phyloP scores from a whole-genome alignment of 768 basidiomycete genomes.

The Dendrothele bispora region DNA sequence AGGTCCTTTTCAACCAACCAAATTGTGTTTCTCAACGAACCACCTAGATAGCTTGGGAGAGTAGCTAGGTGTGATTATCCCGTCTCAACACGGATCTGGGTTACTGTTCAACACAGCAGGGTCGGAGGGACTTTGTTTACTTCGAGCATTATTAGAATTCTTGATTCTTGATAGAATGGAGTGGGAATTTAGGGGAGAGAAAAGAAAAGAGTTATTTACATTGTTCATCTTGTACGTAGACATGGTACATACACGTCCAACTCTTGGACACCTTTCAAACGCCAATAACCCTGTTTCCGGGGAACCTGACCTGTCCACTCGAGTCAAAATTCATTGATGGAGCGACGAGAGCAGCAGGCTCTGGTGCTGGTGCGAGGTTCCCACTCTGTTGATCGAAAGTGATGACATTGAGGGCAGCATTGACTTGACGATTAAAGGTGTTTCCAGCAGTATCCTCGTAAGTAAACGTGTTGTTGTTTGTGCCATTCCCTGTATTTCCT shows the following conservation, averaged over 20 bases:
- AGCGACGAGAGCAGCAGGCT: neutral
- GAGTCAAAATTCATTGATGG: conserved; percentile 3
- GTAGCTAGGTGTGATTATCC: conserved; percentile 18
- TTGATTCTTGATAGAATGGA: too few relatives aligned
- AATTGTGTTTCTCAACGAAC: conserved; percentile 8
- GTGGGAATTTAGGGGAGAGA: neutral
- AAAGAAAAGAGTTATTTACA: too few relatives aligned
- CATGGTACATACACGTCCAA: too few relatives aligned
- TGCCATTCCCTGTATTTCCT: conserved; percentile 66
- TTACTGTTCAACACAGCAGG: conserved; percentile 43
- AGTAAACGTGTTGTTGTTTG: conserved; percentile 64
- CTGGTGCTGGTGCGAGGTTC: conserved; percentile 29
- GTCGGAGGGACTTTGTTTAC: too few relatives aligned
- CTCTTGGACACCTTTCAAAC: neutral
- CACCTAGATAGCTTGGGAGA: conserved; percentile 3
- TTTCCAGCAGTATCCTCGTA: conserved; percentile 62
- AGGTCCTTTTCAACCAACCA: conserved; percentile 4
- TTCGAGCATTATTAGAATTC: too few relatives aligned
- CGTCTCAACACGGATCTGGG: conserved; percentile 38
- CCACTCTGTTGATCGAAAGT: conserved; percentile 59
- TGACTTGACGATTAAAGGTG: conserved; percentile 60
- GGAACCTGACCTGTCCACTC: conserved; percentile 29
- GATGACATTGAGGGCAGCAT: conserved; percentile 61
- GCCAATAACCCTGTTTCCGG: conserved; percentile 29
- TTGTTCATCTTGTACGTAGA: too few relatives aligned